Evolutionary conservation across 345 rosid genomes (phyloP).

Genomic region (Streptanthus diversifolius): DNA sequence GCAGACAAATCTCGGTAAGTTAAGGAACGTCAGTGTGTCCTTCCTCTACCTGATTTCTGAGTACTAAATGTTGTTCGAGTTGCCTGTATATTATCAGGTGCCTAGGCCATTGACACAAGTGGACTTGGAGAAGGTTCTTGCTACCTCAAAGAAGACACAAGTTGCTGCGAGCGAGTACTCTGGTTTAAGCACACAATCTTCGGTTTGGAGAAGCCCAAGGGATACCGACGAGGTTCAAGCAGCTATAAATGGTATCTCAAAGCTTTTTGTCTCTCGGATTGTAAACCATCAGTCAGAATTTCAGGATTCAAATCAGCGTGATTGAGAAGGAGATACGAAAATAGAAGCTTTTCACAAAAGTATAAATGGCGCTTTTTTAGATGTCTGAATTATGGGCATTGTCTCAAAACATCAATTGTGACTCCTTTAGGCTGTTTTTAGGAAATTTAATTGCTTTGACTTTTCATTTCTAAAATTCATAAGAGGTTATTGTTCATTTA

Average conservation of each 20-base stretch:
- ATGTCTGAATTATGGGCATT: background rate
- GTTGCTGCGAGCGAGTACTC: constrained; percentile 71
- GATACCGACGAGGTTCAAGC: constrained; percentile 68
- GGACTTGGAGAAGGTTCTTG: constrained; percentile 66
- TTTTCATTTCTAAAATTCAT: background rate
- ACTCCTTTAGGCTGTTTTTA: background rate
- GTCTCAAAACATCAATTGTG: background rate
- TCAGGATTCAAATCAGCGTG: constrained; percentile 40
- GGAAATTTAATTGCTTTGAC: background rate
- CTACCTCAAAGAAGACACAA: constrained; percentile 62
- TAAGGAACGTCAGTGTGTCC: background rate
- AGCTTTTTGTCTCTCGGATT: constrained; percentile 62
- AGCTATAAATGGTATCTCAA: constrained; percentile 68
- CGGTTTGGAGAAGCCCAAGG: constrained; percentile 49
- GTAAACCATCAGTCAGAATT: constrained; percentile 55
- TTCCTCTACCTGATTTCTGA: background rate
- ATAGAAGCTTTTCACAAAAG: constrained; percentile 8
- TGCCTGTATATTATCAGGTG: constrained; percentile 29
- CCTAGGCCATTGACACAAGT: constrained; percentile 65
- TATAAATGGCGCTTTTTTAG: background rate
- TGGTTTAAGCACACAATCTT: constrained; percentile 46
- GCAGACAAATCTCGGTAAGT: constrained; percentile 52
- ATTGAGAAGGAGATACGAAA: constrained; percentile 5
- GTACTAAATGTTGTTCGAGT: constrained; percentile 1
- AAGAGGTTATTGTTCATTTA: no score